phyloP scores from a whole-genome alignment of 805 yeast species.

The Candida multigemmis region DNA sequence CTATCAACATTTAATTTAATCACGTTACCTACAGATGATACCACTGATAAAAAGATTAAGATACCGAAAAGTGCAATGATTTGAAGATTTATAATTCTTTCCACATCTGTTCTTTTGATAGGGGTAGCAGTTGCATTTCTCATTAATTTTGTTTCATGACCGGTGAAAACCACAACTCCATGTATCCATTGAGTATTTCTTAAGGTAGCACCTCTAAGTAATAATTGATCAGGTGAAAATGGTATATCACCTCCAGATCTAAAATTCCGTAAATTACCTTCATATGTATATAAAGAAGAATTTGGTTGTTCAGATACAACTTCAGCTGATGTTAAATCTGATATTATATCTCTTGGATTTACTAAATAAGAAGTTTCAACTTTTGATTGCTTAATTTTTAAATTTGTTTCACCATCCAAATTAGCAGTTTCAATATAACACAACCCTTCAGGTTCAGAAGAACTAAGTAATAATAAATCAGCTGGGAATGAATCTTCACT shows the following conservation, averaged over 20 bases:
- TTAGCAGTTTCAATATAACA: conserved; percentile 98
- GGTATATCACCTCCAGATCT: conserved; percentile 49
- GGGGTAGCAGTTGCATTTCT: conserved; percentile 99
- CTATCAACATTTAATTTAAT: conserved; percentile 52
- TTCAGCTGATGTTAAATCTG: conserved; percentile 21
- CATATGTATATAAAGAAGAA: conserved; percentile 87
- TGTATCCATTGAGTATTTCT: conserved; percentile 94
- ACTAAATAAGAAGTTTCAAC: conserved; percentile 69
- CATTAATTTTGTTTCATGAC: conserved; percentile 97
- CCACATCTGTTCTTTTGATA: conserved; percentile 93
- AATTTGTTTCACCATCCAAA: conserved; percentile 94
- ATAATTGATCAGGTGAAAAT: conserved; percentile 80
- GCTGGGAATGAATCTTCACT: conserved; percentile 94
- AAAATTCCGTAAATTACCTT: conserved; percentile 68
- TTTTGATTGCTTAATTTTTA: conserved; percentile 86
- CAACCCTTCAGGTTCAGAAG: conserved; percentile 97
- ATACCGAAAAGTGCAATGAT: conserved; percentile 81
- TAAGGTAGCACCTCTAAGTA: conserved; percentile 90
- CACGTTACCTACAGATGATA: conserved; percentile 86
- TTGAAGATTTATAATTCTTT: conserved; percentile 87
- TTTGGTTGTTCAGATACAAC: conserved; percentile 88
- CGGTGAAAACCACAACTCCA: conserved; percentile 91
- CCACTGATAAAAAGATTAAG: conserved; percentile 62
- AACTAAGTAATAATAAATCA: conserved; percentile 72
- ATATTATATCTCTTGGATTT: conserved; percentile 47